Conservation (phyloP, 495 filamentous ascomycete species). For the Letharia lupina region DNA sequence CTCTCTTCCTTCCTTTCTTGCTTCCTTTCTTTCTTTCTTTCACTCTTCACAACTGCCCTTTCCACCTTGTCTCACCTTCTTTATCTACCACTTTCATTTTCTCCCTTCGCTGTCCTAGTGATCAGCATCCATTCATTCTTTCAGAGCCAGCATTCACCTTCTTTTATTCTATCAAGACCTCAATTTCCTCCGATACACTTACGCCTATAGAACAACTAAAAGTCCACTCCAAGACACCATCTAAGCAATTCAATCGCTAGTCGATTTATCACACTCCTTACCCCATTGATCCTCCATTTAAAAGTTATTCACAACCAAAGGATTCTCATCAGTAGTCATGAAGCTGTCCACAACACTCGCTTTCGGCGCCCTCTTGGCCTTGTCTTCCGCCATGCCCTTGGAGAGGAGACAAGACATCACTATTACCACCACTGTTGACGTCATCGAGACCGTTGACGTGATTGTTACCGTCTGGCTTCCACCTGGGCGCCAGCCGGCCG, state of each 20-base stretch:
- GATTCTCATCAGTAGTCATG: constrained; percentile 6
- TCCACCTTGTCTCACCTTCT: background rate
- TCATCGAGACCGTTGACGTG: constrained; percentile 32
- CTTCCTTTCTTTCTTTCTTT: background rate
- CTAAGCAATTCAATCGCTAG: constrained; percentile 12
- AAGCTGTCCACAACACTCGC: constrained; percentile 27
- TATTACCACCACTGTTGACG: constrained; percentile 31
- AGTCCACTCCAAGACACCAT: background rate
- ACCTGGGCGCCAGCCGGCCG: constrained; percentile 5
- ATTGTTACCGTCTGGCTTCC: constrained; percentile 30
- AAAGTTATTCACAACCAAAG: background rate
- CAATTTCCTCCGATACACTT: background rate
- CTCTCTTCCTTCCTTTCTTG: background rate
- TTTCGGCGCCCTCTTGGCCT: constrained; percentile 23
- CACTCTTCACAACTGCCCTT: background rate
- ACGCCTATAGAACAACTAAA: background rate
- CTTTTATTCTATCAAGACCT: constrained; percentile 1
- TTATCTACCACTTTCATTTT: constrained; percentile 13
- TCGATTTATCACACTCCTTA: constrained; percentile 16
- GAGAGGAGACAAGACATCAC: constrained; percentile 27
- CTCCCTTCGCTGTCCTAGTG: constrained; percentile 19
- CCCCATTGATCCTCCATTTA: background rate
- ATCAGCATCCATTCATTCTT: constrained; percentile 23
- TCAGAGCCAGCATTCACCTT: constrained; percentile 11
- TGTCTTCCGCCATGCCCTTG: constrained; percentile 32